Evolutionary conservation across 148 eudicot species (phyloP), one percentile per base, ranked within the genome.

Genomic region (Cornus florida): DNA sequence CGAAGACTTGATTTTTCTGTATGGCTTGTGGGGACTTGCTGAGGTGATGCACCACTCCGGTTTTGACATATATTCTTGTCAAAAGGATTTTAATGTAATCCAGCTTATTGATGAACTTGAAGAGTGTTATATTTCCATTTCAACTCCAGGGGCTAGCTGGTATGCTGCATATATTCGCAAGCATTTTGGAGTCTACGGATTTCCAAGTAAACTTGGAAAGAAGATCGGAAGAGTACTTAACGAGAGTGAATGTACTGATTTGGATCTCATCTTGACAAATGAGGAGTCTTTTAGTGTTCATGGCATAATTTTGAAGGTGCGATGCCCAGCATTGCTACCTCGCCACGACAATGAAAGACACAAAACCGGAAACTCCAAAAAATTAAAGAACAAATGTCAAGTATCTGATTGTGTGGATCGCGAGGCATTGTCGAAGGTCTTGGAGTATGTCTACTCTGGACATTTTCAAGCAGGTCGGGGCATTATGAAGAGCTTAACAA

Each of bases 391-490:
- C 73, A 85, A 85, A 85, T 83, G 91, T 74, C 83, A 76, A 80
- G 86, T 93, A 77, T 93, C 96, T 70, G 87, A 92, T 81, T 89
- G 87, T 62, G 96, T 95, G 66, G 93, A 93, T 72, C 86, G 74
- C 50, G 77, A 87, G 79, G 87, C 89, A 81, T 79, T 95, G 60
- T 67, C 75, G 80, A 95, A 91, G 84, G 57, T 95, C 80, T 80
- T 93, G 83, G 91, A 91, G 64, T 95, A 78, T 82, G 84, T 91
- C 24, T 95, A 93, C 84, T 83, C 84, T 13, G 98, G 97, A 71
- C 75, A 88, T 86, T 35, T 88, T 57, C 86, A 89, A 83, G 92
- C 84, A 20, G 86, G 78, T 69, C 89, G 76, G 75, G 91, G 82
- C 62, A 83, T 78, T 69, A 80, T 87, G 78, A 89, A 86, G 66